Conservation (phyloP, 176 grass and related monocot species). For the Ampelocalamus luodianensis region DNA sequence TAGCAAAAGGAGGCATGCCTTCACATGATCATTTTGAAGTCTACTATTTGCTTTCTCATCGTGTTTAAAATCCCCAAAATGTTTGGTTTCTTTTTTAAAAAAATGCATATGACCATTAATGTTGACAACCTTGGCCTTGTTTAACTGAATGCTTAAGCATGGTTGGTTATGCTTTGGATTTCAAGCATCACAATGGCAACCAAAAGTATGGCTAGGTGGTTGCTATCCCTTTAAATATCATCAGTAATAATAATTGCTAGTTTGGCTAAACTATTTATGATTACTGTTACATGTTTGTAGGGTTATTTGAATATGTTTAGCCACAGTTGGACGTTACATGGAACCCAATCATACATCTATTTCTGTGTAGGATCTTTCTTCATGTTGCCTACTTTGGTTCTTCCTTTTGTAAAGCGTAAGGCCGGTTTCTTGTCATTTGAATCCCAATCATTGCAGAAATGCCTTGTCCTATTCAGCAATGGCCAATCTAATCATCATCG, state of each 20-base stretch:
- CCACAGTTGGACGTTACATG: too few relatives aligned
- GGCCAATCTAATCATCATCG: conserved; percentile 36
- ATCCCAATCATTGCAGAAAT: conserved; percentile 15
- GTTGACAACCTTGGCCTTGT: not conserved
- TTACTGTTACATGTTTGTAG: too few relatives aligned
- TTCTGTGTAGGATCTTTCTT: not conserved
- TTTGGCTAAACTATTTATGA: too few relatives aligned
- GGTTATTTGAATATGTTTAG: too few relatives aligned
- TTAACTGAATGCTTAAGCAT: not conserved
- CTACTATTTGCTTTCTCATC: not conserved
- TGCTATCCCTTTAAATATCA: not conserved
- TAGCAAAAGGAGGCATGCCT: conserved; percentile 6
- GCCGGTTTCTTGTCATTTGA: conserved; percentile 4
- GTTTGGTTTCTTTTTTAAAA: not conserved
- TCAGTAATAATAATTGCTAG: not conserved
- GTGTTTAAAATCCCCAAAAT: not conserved
- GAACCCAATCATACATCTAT: not conserved
- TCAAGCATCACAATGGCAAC: not conserved
- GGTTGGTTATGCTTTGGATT: not conserved
- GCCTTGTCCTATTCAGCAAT: conserved; percentile 21
- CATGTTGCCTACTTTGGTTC: conserved; percentile 17
- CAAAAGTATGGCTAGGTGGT: not conserved
- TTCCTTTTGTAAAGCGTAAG: not conserved
- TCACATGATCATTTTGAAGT: conserved; percentile 13
- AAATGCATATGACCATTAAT: not conserved